Evolutionary conservation across 352 stramenopile genomes (phyloP).

Genomic region (Elongisporangium anandrum): DNA sequence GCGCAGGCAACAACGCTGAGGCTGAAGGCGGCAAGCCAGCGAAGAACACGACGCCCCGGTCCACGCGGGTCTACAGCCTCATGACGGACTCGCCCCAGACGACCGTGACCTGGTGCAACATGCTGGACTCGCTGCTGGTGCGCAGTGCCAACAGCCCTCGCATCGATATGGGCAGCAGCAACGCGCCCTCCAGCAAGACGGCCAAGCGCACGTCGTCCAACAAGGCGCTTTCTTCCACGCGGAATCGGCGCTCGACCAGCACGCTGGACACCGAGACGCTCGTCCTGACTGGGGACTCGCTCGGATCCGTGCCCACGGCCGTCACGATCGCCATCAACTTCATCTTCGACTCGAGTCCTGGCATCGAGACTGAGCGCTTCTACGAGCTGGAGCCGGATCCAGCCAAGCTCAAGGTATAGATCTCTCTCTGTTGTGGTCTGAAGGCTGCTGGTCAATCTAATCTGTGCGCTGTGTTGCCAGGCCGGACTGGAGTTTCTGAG

Average conservation of each 20-base stretch:
- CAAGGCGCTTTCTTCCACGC: neutral
- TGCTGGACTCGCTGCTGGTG: slow-evolving; percentile 63
- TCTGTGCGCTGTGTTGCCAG: slow-evolving; percentile 3
- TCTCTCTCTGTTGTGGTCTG: slow-evolving; percentile 1
- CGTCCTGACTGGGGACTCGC: slow-evolving; percentile 36
- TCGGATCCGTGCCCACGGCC: slow-evolving; percentile 34
- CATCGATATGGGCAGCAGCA: slow-evolving; percentile 24
- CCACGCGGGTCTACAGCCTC: slow-evolving; percentile 69
- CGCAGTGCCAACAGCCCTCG: slow-evolving; percentile 77
- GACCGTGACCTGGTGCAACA: slow-evolving; percentile 67
- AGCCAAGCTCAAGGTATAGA: slow-evolving; percentile 48
- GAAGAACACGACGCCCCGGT: slow-evolving; percentile 51
- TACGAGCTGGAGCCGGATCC: slow-evolving; percentile 55
- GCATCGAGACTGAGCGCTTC: slow-evolving; percentile 71
- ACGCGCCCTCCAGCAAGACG: slow-evolving; percentile 6
- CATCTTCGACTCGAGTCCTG: slow-evolving; percentile 76
- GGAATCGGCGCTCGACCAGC: slow-evolving; percentile 21
- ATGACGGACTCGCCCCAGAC: slow-evolving; percentile 75
- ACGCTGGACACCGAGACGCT: slow-evolving; percentile 39
- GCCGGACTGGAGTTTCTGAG: slow-evolving; percentile 59
- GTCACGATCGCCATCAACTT: slow-evolving; percentile 70
- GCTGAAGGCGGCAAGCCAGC: neutral
- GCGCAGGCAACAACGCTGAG: slow-evolving; percentile 23
- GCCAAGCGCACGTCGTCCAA: slow-evolving; percentile 1
- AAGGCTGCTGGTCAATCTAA: slow-evolving; percentile 2